Percentiles rank a stretch among this genome's conserved stretches.
Evolutionary conservation across 1,284 basidiomycete species (phyloP).

Genomic region (Cerioporus squamosus): DNA sequence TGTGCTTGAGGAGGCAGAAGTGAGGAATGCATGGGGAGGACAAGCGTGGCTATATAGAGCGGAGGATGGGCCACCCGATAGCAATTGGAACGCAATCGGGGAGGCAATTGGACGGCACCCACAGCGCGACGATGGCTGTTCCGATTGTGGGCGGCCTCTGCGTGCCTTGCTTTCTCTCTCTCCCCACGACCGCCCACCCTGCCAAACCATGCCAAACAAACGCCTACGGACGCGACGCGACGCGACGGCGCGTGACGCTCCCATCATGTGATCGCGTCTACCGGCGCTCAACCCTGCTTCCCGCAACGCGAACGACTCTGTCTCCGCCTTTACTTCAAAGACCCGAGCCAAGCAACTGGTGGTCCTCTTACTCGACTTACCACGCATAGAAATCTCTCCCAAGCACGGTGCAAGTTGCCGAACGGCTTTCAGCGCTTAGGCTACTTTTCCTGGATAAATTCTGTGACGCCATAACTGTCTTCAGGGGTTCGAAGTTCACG

Average conservation of each 20-base stretch:
- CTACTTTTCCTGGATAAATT: too few species aligned
- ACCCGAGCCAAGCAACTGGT: too few species aligned
- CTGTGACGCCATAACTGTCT: too few species aligned
- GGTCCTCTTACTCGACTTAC: too few species aligned
- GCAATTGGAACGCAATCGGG: constrained; percentile 14
- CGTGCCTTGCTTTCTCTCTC: not conserved
- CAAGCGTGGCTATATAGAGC: constrained; percentile 4
- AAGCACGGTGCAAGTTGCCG: too few species aligned
- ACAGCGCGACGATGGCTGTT: not conserved
- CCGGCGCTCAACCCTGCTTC: too few species aligned
- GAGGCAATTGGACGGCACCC: constrained; percentile 1
- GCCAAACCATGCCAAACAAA: constrained; percentile 14
- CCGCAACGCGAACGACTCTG: too few species aligned
- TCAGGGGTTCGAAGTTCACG: too few species aligned
- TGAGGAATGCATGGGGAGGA: constrained; percentile 8
- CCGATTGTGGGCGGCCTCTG: not conserved
- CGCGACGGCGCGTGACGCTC: not conserved
- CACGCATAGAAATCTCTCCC: too few species aligned
- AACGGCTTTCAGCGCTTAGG: too few species aligned
- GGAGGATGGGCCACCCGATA: not conserved
- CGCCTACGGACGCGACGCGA: constrained; percentile 3
- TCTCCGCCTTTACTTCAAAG: too few species aligned
- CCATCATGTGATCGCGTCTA: not conserved
- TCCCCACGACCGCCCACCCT: constrained; percentile 1
- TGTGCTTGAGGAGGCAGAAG: not conserved